Conservation (phyloP, 2,329 filamentous ascomycete species). For the Aspergillus clavatus region DNA sequence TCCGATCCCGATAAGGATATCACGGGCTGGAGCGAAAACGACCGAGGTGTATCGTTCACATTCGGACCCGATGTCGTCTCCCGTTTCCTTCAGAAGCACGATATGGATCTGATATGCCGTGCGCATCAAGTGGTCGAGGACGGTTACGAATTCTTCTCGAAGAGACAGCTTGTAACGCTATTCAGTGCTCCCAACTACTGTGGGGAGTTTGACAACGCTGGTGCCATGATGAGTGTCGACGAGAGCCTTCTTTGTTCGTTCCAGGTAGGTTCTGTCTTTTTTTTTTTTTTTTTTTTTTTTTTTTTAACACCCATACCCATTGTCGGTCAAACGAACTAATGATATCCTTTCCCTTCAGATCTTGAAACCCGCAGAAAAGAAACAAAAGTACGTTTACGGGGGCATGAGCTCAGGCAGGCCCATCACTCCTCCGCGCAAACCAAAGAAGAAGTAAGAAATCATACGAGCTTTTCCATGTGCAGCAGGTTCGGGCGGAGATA, state of each 20-base stretch:
- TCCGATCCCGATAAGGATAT: conserved; percentile 99
- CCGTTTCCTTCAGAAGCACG: conserved; percentile 95
- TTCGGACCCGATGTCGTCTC: conserved; percentile 97
- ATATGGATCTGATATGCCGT: conserved; percentile 99
- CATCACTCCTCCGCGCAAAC: conserved; percentile 66
- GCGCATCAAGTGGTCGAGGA: conserved; percentile 99
- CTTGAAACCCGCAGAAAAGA: conserved; percentile 99
- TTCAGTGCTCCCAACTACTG: conserved; percentile 99
- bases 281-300: too few species aligned
- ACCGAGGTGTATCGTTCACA: conserved; percentile 96
- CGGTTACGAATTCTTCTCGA: conserved; percentile 99
- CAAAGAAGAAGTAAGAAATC: conserved; percentile 64
- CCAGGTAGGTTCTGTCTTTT: conserved; percentile 71
- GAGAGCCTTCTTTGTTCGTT: conserved; percentile 98
- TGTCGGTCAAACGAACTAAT: conserved; percentile 10
- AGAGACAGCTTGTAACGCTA: conserved; percentile 91
- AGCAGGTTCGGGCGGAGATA: conserved; percentile 97
- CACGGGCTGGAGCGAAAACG: conserved; percentile 98
- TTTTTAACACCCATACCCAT: not conserved
- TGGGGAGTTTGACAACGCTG: conserved; percentile 98
- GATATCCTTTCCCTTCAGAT: conserved; percentile 58
- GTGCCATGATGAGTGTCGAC: conserved; percentile 99
- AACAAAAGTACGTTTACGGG: conserved; percentile 97
- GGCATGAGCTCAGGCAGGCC: conserved; percentile 66
- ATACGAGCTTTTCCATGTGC: conserved; percentile 67